Evolutionary conservation across 768 basidiomycete genomes (phyloP).

Genomic region (Tulasnella sp.): DNA sequence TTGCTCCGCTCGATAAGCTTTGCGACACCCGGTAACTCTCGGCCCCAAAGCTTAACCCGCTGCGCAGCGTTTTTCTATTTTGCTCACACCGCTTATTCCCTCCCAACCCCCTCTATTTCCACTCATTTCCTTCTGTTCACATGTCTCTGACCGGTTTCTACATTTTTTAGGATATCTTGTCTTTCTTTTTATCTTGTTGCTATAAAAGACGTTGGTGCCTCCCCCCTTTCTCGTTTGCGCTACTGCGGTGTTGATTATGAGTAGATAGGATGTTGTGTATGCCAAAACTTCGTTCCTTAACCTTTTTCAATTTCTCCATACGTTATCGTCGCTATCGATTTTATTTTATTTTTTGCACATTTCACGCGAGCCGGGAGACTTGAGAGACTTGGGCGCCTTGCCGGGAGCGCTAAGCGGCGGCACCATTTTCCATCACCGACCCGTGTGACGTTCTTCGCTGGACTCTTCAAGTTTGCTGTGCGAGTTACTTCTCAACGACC

Average conservation of each 20-base stretch:
- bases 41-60: too few relatives aligned
- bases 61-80: too few relatives aligned
- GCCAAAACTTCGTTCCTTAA: background rate
- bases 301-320: background rate
- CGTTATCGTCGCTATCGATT: background rate
- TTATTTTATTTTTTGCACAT: background rate
- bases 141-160: too few relatives aligned
- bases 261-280: slow-evolving; percentile 2
- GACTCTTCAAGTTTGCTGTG: too few relatives aligned
- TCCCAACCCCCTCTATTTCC: too few relatives aligned
- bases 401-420: background rate
- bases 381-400: background rate
- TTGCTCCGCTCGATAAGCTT: too few relatives aligned
- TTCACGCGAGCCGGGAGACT: background rate
- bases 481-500: background rate
- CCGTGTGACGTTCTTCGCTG: background rate
- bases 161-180: too few relatives aligned
- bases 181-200: too few relatives aligned
- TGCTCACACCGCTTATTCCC: too few relatives aligned
- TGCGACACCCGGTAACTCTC: too few relatives aligned
- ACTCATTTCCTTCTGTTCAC: too few relatives aligned
- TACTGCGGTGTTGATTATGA: background rate
- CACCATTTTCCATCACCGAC: background rate
- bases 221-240: background rate
- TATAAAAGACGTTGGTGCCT: too few relatives aligned